phyloP scores from a whole-genome alignment of 2,329 filamentous ascomycete species.

The Diaporthe caulivora region DNA sequence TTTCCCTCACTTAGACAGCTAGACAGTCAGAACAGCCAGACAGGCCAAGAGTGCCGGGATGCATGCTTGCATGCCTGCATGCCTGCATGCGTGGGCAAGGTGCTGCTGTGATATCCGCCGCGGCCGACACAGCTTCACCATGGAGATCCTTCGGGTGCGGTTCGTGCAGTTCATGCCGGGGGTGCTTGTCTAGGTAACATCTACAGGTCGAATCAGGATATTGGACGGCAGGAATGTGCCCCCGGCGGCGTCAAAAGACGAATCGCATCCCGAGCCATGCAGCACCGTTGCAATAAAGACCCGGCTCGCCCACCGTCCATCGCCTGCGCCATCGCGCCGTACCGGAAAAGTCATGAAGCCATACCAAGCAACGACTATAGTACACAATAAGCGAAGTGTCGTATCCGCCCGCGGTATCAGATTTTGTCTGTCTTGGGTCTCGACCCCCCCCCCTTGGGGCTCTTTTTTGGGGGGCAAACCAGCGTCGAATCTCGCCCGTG shows the following conservation, averaged over 20 bases:
- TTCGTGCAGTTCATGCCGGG: background rate
- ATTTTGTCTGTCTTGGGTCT: slow-evolving; percentile 19
- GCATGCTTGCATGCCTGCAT: background rate
- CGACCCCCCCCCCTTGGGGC: background rate
- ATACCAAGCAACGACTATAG: background rate
- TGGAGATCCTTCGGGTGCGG: background rate
- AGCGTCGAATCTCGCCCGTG: slow-evolving; percentile 21
- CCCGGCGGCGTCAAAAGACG: slow-evolving; percentile 25
- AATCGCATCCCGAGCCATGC: slow-evolving; percentile 2
- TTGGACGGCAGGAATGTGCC: slow-evolving; percentile 13
- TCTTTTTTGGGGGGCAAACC: slow-evolving; percentile 8
- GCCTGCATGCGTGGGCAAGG: slow-evolving; percentile 17
- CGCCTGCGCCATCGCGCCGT: slow-evolving; percentile 4
- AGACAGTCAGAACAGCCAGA: no score
- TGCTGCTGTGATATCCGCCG: background rate
- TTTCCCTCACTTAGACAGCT: background rate
- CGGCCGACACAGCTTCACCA: slow-evolving; percentile 5
- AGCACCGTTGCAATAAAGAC: slow-evolving; percentile 7
- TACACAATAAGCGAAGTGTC: slow-evolving; percentile 25
- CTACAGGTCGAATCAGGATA: slow-evolving; percentile 1
- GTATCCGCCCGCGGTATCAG: slow-evolving; percentile 27
- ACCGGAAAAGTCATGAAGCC: slow-evolving; percentile 11
- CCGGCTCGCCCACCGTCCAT: slow-evolving; percentile 6
- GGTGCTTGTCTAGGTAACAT: background rate
- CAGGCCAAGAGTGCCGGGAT: background rate